These are phyloP conservation scores for Symbiodinium pilosum DNA, from an alignment of 73 alveolate species.

Conservation along the genomic window DNA sequence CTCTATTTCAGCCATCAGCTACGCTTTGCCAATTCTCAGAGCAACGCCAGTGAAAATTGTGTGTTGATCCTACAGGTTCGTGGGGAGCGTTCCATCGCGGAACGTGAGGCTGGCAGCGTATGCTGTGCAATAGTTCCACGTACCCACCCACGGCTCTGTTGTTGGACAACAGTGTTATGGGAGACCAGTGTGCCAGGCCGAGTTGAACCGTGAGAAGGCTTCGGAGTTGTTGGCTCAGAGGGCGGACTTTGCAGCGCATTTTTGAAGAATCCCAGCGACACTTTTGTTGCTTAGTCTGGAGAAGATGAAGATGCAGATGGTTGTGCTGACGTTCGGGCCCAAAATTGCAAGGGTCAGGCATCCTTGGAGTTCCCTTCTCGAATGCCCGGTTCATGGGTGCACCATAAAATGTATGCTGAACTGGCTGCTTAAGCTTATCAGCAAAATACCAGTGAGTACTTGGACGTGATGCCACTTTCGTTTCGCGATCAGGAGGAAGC, in stretches of 20 bases:
- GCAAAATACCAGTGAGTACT: no score
- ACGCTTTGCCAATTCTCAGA: no score
- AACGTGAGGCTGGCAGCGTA: constrained; percentile 23
- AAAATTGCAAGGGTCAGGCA: no score
- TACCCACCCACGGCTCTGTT: not conserved
- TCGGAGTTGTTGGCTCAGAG: not conserved
- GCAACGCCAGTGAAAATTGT: not conserved
- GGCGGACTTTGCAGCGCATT: no score
- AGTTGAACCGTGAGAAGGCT: not conserved
- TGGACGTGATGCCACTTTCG: no score
- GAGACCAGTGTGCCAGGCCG: not conserved
- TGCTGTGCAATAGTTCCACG: not conserved
- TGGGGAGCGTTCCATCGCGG: constrained; percentile 60
- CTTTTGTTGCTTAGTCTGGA: constrained; percentile 47
- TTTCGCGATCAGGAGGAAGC: constrained; percentile 41
- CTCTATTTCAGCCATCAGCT: no score
- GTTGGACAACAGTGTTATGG: not conserved
- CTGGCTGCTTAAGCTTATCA: no score
- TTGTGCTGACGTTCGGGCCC: constrained; percentile 47
- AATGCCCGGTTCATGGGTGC: not conserved
- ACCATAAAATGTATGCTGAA: no score
- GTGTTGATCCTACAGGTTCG: constrained; percentile 64
- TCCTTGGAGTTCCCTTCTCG: not conserved
- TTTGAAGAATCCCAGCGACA: not conserved
- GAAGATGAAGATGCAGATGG: constrained; percentile 94